Evolutionary conservation across 495 filamentous ascomycete species (phyloP).

Genomic region (Diplogelasinospora grovesii): DNA sequence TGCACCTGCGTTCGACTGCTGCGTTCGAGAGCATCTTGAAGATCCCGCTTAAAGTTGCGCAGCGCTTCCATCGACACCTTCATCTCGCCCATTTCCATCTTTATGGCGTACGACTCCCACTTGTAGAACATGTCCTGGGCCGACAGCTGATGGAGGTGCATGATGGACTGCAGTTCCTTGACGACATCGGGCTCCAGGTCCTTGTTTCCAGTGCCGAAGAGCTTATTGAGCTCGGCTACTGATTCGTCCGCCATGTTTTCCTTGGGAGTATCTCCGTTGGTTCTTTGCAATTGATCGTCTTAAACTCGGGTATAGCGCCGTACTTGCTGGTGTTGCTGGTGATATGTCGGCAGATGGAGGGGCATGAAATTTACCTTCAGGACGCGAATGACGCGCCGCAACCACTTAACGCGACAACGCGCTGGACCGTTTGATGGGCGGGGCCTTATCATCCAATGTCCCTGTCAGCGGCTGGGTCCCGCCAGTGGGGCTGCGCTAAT

Average conservation of each 20-base stretch:
- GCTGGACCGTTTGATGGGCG: too few relatives aligned
- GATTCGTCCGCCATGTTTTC: conserved; percentile 46
- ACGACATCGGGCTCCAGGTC: conserved; percentile 62
- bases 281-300: not conserved
- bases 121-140: conserved; percentile 88
- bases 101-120: conserved; percentile 96
- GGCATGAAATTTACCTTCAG: conserved; percentile 4
- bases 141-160: conserved; percentile 68
- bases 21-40: conserved; percentile 77
- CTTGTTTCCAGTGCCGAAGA: conserved; percentile 51
- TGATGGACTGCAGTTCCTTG: conserved; percentile 73
- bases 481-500: too few relatives aligned
- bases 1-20: conserved; percentile 45
- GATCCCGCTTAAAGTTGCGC: conserved; percentile 72
- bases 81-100: conserved; percentile 71
- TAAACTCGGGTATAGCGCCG: too few relatives aligned
- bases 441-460: too few relatives aligned
- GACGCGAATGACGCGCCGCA: conserved; percentile 17
- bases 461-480: too few relatives aligned
- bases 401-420: conserved; percentile 24
- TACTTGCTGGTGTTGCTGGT: conserved; percentile 1
- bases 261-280: conserved; percentile 16
- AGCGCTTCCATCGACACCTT: conserved; percentile 62
- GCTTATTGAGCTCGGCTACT: conserved; percentile 57
- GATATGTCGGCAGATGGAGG: conserved; percentile 3